Base-by-base conservation (phyloP, 345 rosid genomes). In the Citrus trifoliata region DNA sequence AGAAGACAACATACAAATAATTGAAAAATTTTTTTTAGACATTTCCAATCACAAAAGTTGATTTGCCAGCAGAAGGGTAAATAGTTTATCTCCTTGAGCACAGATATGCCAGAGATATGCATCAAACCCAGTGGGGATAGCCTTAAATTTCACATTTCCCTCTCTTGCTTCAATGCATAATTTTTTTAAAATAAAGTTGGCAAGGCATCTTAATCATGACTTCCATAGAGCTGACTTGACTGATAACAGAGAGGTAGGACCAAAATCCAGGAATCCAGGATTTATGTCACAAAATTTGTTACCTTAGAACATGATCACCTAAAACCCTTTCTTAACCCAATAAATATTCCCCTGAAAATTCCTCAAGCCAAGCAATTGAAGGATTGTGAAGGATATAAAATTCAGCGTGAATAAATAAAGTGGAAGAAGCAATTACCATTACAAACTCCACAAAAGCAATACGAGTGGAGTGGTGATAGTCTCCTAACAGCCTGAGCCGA, bases 381-480 rank as follows among this genome's bases (percentile, higher is more conserved):
- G 33, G 61, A 58, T 59, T 66, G 27, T 14, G 2, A 66, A 64
- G 37, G 16, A 21, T 12, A 67, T 16, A 55, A 62, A 14, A 66
- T 42, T 64, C 51, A 64, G 48, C 13, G 77, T 67, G 24, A 13
- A 37, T 10, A 37, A 66, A 71, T 30, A 74, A 62, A 76, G 76
- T 73, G 33, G 67, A 62, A 76, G 67, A 77, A 40, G 63, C 30
- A 74, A 46, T 78, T 89, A 92, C 97, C 93, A 88, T 88, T 35
- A 88, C 86, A 40, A 92, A 92, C 86, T 92, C 97, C 62, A 92
- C 97, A 80, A 92, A 92, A 81, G 97, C 97, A 76, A 92, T 90
- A 32, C 97, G 94, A 80, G 97, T 92, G 25, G 93, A 89, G 80
- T 92, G 94, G 65, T 92, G 94, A 82, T 89, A 90, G 58, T 92